A percentile compares a stretch with the other conserved stretches of the same genome.
These are phyloP conservation scores for Aureobasidium namibiae DNA, from an alignment of 2,329 filamentous ascomycete genomes.

Conservation along the genomic window DNA sequence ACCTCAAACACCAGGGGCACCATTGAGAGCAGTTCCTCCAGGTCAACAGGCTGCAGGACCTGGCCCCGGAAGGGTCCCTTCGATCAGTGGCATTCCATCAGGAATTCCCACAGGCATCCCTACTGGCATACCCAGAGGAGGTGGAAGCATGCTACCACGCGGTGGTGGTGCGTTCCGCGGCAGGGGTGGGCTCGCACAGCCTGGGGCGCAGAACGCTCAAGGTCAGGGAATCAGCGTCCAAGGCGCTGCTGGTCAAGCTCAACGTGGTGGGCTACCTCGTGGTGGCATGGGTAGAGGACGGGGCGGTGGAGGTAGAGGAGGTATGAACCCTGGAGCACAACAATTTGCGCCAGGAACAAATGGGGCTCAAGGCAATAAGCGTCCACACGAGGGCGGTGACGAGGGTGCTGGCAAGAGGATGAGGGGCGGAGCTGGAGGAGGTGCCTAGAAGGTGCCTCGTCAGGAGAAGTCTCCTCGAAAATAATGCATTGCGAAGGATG, in stretches of 20 bases:
- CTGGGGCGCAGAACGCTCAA: not conserved
- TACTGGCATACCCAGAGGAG: conserved; percentile 16
- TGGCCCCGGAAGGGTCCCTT: conserved; percentile 15
- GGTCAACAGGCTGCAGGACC: conserved; percentile 16
- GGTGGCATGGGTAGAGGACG: conserved; percentile 19
- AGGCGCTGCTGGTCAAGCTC: conserved; percentile 9
- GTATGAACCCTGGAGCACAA: conserved; percentile 29
- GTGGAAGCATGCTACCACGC: conserved; percentile 20
- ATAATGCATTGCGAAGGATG: not conserved
- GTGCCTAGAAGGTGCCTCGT: not conserved
- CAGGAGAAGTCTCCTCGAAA: not conserved
- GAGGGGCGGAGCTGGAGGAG: conserved; percentile 18
- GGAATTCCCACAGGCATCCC: conserved; percentile 15
- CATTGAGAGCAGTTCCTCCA: conserved; percentile 12
- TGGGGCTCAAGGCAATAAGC: conserved; percentile 25
- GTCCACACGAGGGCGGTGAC: conserved; percentile 25
- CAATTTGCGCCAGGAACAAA: conserved; percentile 26
- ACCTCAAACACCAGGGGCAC: not conserved
- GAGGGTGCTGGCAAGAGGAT: conserved; percentile 24
- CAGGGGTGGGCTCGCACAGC: conserved; percentile 15
- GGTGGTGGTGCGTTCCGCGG: conserved; percentile 18
- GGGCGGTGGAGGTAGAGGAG: conserved; percentile 16
- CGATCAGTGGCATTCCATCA: conserved; percentile 13
- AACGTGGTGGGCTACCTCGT: conserved; percentile 15
- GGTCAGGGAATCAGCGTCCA: conserved; percentile 12